Evolutionary conservation across 257 asterid species (phyloP), one percentile per base, ranked within the genome.

Genomic region (Solanum lycopersicoides): DNA sequence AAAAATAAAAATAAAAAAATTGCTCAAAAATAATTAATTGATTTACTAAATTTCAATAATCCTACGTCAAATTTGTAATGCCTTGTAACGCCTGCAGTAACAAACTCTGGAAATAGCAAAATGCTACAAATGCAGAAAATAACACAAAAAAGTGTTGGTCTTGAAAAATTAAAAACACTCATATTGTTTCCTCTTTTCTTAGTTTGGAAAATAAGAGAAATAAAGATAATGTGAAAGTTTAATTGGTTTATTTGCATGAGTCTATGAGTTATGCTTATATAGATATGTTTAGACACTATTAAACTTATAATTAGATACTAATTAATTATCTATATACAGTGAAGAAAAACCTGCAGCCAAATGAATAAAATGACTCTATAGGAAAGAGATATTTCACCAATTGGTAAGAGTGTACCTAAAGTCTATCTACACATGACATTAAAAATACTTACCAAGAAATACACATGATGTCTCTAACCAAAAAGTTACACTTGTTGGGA

Each of bases 21-120:
- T 59, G 25, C 66, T 56, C 0, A 56, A 37, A 39, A 82, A 74
- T 3, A 3, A 37, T 69, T 32, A 12, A 69, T 69, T 59, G 28
- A 59, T 59, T 21, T 59, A 59, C 30, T 0, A 50, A 25, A 65
- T 42, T 59, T 59, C 66, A 20, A 59, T 5, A 45, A 23, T 34
- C 91, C 60, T 89, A 93, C 93, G 7, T 91, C 89, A 63, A 93
- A 93, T 45, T 87, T 84, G 90, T 89, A 93, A 84, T 90, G 91
- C 82, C 94, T 89, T 7, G 94, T 91, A 18, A 45, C 53, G 75
- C 59, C 74, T 9, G 90, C 88, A 23, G 41, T 18, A 56, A 86
- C 87, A 32, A 59, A 44, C 20, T 75, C 76, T 45, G 90, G 68
- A 66, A 63, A 75, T 37, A 77, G 71, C 9, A 39, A 42, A 66